Evolutionary conservation across 164 flowering plant species (phyloP).

Genomic region (Euptelea pleiosperma): DNA sequence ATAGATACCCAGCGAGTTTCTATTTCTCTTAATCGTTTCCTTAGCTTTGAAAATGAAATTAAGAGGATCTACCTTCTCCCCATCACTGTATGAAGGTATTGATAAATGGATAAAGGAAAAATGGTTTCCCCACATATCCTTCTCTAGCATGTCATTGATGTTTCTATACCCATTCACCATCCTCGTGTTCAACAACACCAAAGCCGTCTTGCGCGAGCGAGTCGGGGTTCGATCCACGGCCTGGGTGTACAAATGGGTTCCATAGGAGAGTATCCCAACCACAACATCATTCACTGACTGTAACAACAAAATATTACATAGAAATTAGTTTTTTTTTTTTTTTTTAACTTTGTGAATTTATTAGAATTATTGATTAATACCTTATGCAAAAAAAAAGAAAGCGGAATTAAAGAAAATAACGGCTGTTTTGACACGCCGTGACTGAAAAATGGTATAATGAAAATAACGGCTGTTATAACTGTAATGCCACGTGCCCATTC

Average conservation of each 20-base stretch:
- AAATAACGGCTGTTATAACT: too few species aligned
- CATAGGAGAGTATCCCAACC: conserved; percentile 12
- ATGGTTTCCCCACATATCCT: conserved; percentile 18
- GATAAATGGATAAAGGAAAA: conserved; percentile 17
- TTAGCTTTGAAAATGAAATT: conserved; percentile 10
- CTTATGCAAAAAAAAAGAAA: background rate
- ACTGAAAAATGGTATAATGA: too few species aligned
- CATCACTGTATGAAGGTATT: conserved; percentile 3
- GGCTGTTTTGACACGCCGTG: too few species aligned
- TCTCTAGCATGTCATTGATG: conserved; percentile 17
- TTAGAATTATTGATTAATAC: too few species aligned
- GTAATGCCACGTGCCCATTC: too few species aligned
- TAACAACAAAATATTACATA: background rate
- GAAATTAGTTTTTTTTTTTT: too few species aligned
- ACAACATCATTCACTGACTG: conserved; percentile 21
- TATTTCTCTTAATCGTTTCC: conserved; percentile 12
- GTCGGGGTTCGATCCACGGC: background rate
- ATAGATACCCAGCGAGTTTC: conserved; percentile 11
- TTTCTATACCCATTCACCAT: conserved; percentile 16
- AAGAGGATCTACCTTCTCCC: conserved; percentile 10
- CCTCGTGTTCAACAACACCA: conserved; percentile 19
- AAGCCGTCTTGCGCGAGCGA: conserved; percentile 6
- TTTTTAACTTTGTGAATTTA: too few species aligned
- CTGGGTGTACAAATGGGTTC: conserved; percentile 11
- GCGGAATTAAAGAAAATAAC: too few species aligned